Percentiles rank a stretch among this genome's conserved stretches.
Conservation (phyloP, 129 eudicot species). For the Gnaphalium uliginosum region DNA sequence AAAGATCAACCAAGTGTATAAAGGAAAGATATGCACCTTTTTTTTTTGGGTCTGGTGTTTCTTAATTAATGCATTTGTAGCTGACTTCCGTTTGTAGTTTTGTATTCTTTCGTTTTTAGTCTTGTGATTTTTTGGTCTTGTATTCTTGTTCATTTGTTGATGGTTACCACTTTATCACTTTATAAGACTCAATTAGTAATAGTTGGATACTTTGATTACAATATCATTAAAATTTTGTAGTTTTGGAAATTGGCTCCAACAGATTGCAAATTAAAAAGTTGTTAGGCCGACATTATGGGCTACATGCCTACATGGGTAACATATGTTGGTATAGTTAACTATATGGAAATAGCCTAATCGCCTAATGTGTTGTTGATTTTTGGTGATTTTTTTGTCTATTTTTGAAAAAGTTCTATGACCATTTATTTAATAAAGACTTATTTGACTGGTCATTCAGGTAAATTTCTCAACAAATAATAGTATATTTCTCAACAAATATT, state of each 20-base stretch:
- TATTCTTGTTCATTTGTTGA: neutral
- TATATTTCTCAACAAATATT: no score
- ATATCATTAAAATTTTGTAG: neutral
- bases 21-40: constrained; percentile 35
- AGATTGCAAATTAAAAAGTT: neutral
- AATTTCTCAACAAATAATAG: no score
- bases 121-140: constrained; percentile 1
- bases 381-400: no score
- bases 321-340: neutral
- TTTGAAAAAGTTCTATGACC: no score
- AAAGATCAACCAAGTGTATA: constrained; percentile 31
- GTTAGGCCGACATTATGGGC: neutral
- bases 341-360: no score
- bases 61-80: constrained; percentile 35
- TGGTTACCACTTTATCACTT: neutral
- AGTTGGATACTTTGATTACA: neutral
- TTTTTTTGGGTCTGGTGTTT: constrained; percentile 13
- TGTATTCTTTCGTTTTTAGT: neutral
- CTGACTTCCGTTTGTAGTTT: constrained; percentile 31
- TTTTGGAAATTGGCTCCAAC: neutral
- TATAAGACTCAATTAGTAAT: neutral
- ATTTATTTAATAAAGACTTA: no score
- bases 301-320: neutral
- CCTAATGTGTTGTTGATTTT: no score
- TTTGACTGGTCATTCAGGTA: no score